phyloP scores from a whole-genome alignment of 345 rosid genomes.

The Diplotaxis tenuifolia region DNA sequence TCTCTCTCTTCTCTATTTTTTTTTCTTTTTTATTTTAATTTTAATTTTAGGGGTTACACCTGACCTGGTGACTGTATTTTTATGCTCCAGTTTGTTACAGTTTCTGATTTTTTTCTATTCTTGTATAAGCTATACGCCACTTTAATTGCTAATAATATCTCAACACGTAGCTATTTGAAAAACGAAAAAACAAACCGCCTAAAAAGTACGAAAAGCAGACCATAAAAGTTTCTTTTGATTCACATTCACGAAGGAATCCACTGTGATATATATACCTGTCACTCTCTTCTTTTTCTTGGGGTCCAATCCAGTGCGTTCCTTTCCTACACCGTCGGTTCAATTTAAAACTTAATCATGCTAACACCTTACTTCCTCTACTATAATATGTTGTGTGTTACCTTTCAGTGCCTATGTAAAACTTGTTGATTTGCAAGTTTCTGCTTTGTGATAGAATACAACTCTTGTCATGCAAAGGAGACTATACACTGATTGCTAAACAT shows the following conservation, averaged over 20 bases:
- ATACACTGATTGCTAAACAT: not conserved
- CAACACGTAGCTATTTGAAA: slow-evolving; percentile 11
- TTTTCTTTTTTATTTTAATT: not conserved
- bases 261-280: not conserved
- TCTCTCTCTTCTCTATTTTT: not conserved
- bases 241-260: slow-evolving; percentile 19
- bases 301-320: not conserved
- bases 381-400: not conserved
- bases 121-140: slow-evolving; percentile 28
- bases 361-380: not conserved
- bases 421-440: not conserved
- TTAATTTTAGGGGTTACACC: slow-evolving; percentile 22
- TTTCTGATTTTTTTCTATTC: not conserved
- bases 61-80: slow-evolving; percentile 25
- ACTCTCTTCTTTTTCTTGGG: not conserved
- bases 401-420: not conserved
- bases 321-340: not conserved
- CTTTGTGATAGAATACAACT: not conserved
- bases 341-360: no score
- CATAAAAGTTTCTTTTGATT: not conserved
- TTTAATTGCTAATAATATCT: slow-evolving; percentile 13
- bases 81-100: slow-evolving; percentile 31
- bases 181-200: not conserved
- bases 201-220: slow-evolving; percentile 20
- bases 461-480: not conserved